These are phyloP conservation scores for Coemansia sp. DNA, from an alignment of 192 early-diverging fungal species.

Conservation along the genomic window DNA sequence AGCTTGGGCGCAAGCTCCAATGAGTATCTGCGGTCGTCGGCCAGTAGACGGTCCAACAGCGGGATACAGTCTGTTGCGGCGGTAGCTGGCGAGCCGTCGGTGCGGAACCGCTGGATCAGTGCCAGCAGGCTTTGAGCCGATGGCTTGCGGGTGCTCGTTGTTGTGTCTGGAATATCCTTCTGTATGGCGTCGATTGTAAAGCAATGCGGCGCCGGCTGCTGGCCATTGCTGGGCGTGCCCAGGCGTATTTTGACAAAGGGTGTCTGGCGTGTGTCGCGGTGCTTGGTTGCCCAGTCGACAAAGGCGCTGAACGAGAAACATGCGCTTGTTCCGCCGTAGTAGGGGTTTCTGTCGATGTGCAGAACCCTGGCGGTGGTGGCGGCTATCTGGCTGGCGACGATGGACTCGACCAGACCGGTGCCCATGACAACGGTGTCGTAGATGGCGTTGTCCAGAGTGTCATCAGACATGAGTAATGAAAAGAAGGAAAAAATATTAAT, in stretches of 20 bases:
- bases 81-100: not conserved
- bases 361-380: slow-evolving; percentile 60
- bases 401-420: slow-evolving; percentile 79
- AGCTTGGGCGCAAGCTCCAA: slow-evolving; percentile 60
- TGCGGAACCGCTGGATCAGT: not conserved
- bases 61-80: not conserved
- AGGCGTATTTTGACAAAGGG: slow-evolving; percentile 17
- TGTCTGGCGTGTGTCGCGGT: slow-evolving; percentile 22
- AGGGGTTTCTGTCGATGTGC: slow-evolving; percentile 77
- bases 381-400: slow-evolving; percentile 77
- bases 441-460: slow-evolving; percentile 49
- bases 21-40: slow-evolving; percentile 27
- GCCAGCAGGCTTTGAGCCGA: not conserved
- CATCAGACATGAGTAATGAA: not conserved
- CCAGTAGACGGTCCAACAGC: slow-evolving; percentile 13
- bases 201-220: not conserved
- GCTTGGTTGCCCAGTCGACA: slow-evolving; percentile 23
- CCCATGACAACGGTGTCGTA: slow-evolving; percentile 87
- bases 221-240: not conserved
- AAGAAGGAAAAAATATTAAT: not conserved
- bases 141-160: not conserved
- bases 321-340: slow-evolving; percentile 76
- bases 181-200: not conserved
- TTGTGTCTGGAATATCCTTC: not conserved
- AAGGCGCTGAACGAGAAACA: slow-evolving; percentile 30